Evolutionary conservation across 306 rosid species (phyloP), one percentile per base, ranked within the genome.

Genomic region (Fragaria nilgerrensis): DNA sequence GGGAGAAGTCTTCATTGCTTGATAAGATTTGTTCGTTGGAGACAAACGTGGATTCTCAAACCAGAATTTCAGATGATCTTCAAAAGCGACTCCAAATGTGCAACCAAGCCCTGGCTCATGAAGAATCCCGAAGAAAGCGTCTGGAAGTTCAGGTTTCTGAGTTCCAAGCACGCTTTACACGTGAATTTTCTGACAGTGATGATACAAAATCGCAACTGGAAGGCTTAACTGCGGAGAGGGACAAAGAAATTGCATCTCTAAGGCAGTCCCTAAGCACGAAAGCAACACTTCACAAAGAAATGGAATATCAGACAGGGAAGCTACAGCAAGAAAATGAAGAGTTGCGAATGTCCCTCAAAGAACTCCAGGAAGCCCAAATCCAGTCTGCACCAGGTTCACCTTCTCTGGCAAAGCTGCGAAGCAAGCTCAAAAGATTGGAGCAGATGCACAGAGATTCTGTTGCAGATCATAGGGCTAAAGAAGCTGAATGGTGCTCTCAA

Each of bases 311-410:
- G 62, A 74, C 68, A 41, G 79, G 77, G 78, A 90, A 83, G 85
- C 87, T 94, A 25, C 87, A 88, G 89, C 87, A 90, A 74, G 94
- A 90, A 76, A 90, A 91, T 53, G 83, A 86, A 82, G 94, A 90
- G 76, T 78, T 90, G 32, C 74, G 36, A 70, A 68, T 75, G 73
- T 82, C 78, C 65, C 82, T 85, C 55, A 90, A 83, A 83, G 97
- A 92, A 81, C 81, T 90, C 59, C 97, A 81, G 68, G 97, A 95
- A 82, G 89, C 89, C 78, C 89, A 88, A 78, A 89, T 95, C 79
- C 96, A 88, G 86, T 85, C 82, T 75, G 88, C 92, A 53, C 82
- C 92, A 59, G 88, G 86, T 78, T 82, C 87, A 16, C 83, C 87
- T 79, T 92, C 98, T 5, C 82, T 88, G 63, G 84, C 87, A 25